A percentile compares a stretch with the other conserved stretches of the same genome.
Conservation (phyloP, 106 monocot genomes). For the Apostasia ramifera region DNA sequence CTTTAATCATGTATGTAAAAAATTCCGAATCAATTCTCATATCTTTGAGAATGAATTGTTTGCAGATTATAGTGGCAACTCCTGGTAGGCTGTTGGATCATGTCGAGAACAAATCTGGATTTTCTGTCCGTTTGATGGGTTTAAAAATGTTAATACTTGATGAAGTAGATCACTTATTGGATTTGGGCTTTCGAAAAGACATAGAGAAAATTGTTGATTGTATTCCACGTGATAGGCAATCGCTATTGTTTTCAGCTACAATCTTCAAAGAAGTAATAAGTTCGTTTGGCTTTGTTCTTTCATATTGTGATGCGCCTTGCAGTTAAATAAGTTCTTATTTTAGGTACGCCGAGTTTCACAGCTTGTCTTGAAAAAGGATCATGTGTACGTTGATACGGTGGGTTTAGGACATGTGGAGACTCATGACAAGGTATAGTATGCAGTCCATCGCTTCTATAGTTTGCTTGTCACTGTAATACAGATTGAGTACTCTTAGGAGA, state of each 20-base stretch:
- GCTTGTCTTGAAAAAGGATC: conserved; percentile 83
- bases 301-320: not conserved
- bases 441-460: not conserved
- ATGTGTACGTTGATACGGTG: conserved; percentile 80
- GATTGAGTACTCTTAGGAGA: too few relatives aligned
- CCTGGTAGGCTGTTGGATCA: conserved; percentile 96
- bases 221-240: conserved; percentile 82
- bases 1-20: too few relatives aligned
- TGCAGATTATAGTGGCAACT: conserved; percentile 95
- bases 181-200: conserved; percentile 93
- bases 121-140: conserved; percentile 83
- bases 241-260: conserved; percentile 85
- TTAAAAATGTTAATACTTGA: conserved; percentile 88
- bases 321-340: conserved; percentile 9
- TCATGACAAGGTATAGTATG: conserved; percentile 54
- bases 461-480: not conserved
- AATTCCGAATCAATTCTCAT: too few relatives aligned
- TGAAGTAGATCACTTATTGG: conserved; percentile 90
- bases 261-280: conserved; percentile 72
- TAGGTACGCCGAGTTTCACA: conserved; percentile 91
- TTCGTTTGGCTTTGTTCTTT: not conserved
- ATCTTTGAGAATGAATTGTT: not conserved
- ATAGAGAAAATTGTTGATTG: conserved; percentile 94
- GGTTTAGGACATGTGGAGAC: conserved; percentile 62
- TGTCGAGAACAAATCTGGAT: conserved; percentile 88